Evolutionary conservation across 1,284 basidiomycete species (phyloP).

Genomic region (Tilletia setariae): DNA sequence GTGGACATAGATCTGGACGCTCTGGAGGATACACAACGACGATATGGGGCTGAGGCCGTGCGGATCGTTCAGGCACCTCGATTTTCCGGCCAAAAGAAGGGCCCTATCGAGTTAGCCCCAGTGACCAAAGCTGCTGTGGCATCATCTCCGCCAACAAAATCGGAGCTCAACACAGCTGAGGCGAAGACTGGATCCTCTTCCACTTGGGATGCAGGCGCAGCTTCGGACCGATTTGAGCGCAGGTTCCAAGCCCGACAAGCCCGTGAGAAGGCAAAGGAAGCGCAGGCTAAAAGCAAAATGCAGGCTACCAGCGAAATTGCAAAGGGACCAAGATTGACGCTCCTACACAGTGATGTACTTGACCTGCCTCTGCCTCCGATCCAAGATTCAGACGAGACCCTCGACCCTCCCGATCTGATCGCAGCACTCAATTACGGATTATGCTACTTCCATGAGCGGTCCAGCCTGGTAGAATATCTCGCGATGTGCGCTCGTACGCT

Average conservation of each 20-base stretch:
- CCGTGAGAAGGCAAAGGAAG: conserved; percentile 17
- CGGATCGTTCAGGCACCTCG: conserved; percentile 32
- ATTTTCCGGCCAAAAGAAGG: conserved; percentile 3
- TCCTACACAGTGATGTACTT: conserved; percentile 43
- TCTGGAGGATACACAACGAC: conserved; percentile 27
- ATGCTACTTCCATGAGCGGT: conserved; percentile 43
- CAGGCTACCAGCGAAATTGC: neutral
- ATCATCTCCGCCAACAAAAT: neutral
- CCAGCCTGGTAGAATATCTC: conserved; percentile 34
- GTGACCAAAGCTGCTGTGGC: neutral
- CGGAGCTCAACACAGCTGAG: neutral
- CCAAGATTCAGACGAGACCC: conserved; percentile 16
- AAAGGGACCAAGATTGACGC: conserved; percentile 24
- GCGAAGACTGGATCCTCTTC: neutral
- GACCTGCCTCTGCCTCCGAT: conserved; percentile 30
- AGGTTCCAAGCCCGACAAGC: conserved; percentile 22
- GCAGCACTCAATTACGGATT: conserved; percentile 46
- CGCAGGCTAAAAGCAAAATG: neutral
- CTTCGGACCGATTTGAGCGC: conserved; percentile 36
- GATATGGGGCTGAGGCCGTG: conserved; percentile 21
- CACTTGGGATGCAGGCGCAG: conserved; percentile 4
- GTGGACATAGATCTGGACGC: conserved; percentile 44
- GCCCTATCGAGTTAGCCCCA: neutral
- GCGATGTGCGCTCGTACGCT: conserved; percentile 25
- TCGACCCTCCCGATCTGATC: conserved; percentile 31